Base-by-base conservation (phyloP, 768 basidiomycete genomes). In the Mycena indigotica region DNA sequence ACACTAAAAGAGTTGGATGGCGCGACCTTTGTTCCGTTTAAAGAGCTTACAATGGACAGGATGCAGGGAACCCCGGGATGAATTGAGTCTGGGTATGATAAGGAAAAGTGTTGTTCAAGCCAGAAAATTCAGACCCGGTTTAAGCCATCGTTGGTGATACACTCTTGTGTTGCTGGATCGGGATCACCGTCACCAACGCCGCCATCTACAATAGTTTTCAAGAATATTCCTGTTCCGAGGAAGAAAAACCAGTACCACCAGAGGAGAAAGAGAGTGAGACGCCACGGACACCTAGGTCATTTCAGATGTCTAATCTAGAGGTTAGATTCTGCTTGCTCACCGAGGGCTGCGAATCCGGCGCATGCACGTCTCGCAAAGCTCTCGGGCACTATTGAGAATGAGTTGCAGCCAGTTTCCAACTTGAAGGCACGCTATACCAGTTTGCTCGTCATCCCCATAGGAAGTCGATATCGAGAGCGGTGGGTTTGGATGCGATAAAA, bases 391-490 rank as follows among this genome's bases (percentile, higher is more conserved):
- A 44, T 21, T 29, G 17, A 15, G 12, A 13, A 50, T 15, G 24
- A 26, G 16, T 17, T n/a, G n/a, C n/a, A n/a, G n/a, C n/a, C n/a
- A n/a, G n/a, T n/a, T n/a, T n/a, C n/a, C n/a, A n/a, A n/a, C n/a
- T n/a, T n/a, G n/a, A n/a, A n/a, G n/a, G n/a, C n/a, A n/a, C n/a
- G n/a, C n/a, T n/a, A n/a, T 49, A 80, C 82, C 79, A 3, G 81
- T 80, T 55, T 84, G 83, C 52, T 86, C 85, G 48, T 79, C 72
- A 25, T 85, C 84, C 0, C 74, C 80, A 62, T 86, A 86, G 49
- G 79, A 81, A 0, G 80, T 83, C 0, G 80, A 77, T 30, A 86
- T 79, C 0, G 78, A 75, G 61, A 77, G 75, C 12, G 83, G 81
- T 1, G 78, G 66, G 6, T 63, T 66, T 2, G 66, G 54, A n/a